A percentile compares a stretch with the other conserved stretches of the same genome.
These are phyloP conservation scores for Trypanosoma cruzi DNA, from an alignment of 208 protist species.

Conservation along the genomic window DNA sequence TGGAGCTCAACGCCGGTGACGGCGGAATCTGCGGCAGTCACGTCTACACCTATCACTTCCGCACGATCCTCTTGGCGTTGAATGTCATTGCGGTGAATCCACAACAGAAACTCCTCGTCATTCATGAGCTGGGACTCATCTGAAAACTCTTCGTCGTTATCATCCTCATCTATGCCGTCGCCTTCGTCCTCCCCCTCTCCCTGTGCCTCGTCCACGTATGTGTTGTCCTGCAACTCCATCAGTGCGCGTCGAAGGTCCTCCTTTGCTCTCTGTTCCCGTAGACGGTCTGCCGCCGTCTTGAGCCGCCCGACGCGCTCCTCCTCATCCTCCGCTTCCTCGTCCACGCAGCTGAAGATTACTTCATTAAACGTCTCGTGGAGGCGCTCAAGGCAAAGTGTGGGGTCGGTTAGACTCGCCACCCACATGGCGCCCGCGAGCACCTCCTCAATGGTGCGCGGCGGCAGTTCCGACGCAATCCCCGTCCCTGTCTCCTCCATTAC, in stretches of 20 bases:
- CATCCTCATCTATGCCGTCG: conserved; percentile 32
- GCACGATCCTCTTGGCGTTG: conserved; percentile 21
- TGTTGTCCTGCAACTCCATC: conserved; percentile 49
- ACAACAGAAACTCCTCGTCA: conserved; percentile 63
- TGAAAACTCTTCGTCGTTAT: conserved; percentile 34
- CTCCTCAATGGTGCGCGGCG: conserved; percentile 45
- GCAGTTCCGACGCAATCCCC: background rate
- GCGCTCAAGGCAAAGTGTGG: conserved; percentile 52
- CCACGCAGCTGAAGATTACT: conserved; percentile 67
- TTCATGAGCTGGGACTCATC: conserved; percentile 37
- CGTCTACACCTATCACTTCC: conserved; percentile 8
- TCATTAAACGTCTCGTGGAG: conserved; percentile 74
- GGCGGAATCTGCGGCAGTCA: background rate
- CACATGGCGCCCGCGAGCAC: conserved; percentile 59
- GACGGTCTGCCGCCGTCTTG: conserved; percentile 57
- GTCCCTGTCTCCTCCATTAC: conserved; percentile 2
- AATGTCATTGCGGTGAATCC: conserved; percentile 58
- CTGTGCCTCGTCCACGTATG: conserved; percentile 31
- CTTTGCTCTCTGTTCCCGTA: conserved; percentile 44
- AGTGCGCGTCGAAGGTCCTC: conserved; percentile 56
- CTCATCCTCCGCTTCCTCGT: conserved; percentile 6
- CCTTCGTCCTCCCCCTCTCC: conserved; percentile 20
- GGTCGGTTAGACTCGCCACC: conserved; percentile 68
- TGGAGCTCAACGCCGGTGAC: conserved; percentile 63
- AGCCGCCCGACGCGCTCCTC: conserved; percentile 26